These are phyloP conservation scores for Musa schizocarpa DNA, from an alignment of 176 grass and related monocot species.

Conservation along the genomic window DNA sequence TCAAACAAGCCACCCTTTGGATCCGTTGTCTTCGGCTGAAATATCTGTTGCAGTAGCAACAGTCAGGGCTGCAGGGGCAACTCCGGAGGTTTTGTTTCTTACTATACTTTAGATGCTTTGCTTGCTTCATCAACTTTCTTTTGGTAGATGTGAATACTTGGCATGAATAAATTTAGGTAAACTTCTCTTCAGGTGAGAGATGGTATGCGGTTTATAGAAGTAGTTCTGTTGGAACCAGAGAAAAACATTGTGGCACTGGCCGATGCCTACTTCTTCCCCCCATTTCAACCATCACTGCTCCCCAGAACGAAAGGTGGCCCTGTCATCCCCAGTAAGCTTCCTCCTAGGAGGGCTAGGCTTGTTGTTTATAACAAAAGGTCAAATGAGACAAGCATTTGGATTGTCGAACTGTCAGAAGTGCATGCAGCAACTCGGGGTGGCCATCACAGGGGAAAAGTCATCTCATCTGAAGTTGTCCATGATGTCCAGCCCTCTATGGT, in stretches of 20 bases:
- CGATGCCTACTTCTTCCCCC: slow-evolving; percentile 98
- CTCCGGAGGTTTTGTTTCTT: slow-evolving; percentile 61
- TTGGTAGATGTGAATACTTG: background rate
- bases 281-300: slow-evolving; percentile 92
- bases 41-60: slow-evolving; percentile 96
- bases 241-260: slow-evolving; percentile 95
- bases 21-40: slow-evolving; percentile 97
- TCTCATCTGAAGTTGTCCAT: slow-evolving; percentile 69
- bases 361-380: slow-evolving; percentile 87
- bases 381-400: slow-evolving; percentile 94
- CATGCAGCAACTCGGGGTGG: slow-evolving; percentile 96
- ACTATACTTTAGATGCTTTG: background rate
- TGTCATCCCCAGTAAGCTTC: slow-evolving; percentile 84
- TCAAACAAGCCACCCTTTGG: slow-evolving; percentile 90
- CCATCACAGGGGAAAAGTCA: slow-evolving; percentile 93
- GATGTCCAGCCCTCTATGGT: slow-evolving; percentile 98
- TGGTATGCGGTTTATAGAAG: slow-evolving; percentile 98
- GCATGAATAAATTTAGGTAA: slow-evolving; percentile 12
- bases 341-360: slow-evolving; percentile 79
- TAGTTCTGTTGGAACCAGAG: slow-evolving; percentile 86
- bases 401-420: slow-evolving; percentile 92
- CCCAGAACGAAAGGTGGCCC: slow-evolving; percentile 86
- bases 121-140: background rate
- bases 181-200: slow-evolving; percentile 49
- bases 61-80: slow-evolving; percentile 88